Conservation (phyloP, 2,329 filamentous ascomycete genomes). For the Corinectria fuckeliana region DNA sequence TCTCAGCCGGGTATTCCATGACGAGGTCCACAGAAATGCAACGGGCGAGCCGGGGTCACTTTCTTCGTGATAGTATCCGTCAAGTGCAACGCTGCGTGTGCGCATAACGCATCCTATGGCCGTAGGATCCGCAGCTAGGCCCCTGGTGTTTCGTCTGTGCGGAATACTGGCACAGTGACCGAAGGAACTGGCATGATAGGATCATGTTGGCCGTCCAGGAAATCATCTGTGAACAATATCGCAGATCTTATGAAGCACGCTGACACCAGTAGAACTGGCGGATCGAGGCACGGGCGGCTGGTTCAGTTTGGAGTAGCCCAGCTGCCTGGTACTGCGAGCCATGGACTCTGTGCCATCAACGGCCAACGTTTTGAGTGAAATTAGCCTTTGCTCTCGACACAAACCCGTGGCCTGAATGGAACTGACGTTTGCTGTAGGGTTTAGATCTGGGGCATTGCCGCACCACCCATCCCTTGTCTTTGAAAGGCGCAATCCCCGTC, state of each 20-base stretch:
- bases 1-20: background rate
- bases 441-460: constrained; percentile 5
- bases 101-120: background rate
- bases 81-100: background rate
- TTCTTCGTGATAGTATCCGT: background rate
- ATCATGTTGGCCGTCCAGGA: background rate
- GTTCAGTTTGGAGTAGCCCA: constrained; percentile 1
- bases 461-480: background rate
- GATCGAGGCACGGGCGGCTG: constrained; percentile 14
- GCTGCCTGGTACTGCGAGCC: constrained; percentile 7
- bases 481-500: constrained; percentile 2
- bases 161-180: background rate
- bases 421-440: background rate
- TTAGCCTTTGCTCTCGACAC: constrained; percentile 3
- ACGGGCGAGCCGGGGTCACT: background rate
- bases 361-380: constrained; percentile 6
- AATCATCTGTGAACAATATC: constrained; percentile 12
- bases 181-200: constrained; percentile 17
- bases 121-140: background rate
- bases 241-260: constrained; percentile 13
- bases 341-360: constrained; percentile 3
- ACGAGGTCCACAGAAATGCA: background rate
- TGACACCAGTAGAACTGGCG: background rate
- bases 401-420: background rate
- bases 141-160: constrained; percentile 16